These are phyloP conservation scores for Fusarium sp. DNA, from an alignment of 2,329 filamentous ascomycete species.

Conservation along the genomic window DNA sequence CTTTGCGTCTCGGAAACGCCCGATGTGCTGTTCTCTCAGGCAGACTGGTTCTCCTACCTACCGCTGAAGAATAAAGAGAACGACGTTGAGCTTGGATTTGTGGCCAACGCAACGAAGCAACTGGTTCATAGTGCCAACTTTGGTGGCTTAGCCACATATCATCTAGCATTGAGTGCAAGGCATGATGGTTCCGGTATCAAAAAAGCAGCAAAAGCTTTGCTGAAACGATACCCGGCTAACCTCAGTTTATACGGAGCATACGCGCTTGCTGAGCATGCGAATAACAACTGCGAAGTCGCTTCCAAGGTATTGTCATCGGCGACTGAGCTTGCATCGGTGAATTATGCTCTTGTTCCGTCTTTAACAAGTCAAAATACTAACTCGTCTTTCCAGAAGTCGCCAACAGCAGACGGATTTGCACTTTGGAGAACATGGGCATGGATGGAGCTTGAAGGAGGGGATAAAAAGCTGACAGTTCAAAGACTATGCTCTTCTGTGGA, in stretches of 20 bases:
- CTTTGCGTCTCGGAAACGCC: constrained; percentile 51
- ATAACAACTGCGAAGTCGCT: constrained; percentile 67
- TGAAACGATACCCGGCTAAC: constrained; percentile 75
- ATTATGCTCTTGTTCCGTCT: not conserved
- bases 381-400: constrained; percentile 22
- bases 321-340: constrained; percentile 54
- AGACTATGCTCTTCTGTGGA: constrained; percentile 56
- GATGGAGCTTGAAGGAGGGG: constrained; percentile 65
- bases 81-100: constrained; percentile 57
- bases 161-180: constrained; percentile 72
- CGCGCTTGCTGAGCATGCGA: constrained; percentile 74
- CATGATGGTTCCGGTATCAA: constrained; percentile 67
- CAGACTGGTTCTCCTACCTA: constrained; percentile 59
- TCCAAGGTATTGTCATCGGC: constrained; percentile 75
- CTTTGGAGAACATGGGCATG: constrained; percentile 75
- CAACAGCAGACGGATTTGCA: constrained; percentile 43
- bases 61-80: constrained; percentile 37
- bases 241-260: constrained; percentile 82
- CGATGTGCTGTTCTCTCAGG: constrained; percentile 64
- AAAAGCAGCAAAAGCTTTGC: constrained; percentile 76
- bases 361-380: constrained; percentile 13
- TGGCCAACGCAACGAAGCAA: constrained; percentile 66
- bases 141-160: constrained; percentile 70
- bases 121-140: constrained; percentile 60
- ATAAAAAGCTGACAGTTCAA: constrained; percentile 49